Base-by-base conservation (phyloP, 2,329 filamentous ascomycete genomes). In the Chaetoscypha palmicola region DNA sequence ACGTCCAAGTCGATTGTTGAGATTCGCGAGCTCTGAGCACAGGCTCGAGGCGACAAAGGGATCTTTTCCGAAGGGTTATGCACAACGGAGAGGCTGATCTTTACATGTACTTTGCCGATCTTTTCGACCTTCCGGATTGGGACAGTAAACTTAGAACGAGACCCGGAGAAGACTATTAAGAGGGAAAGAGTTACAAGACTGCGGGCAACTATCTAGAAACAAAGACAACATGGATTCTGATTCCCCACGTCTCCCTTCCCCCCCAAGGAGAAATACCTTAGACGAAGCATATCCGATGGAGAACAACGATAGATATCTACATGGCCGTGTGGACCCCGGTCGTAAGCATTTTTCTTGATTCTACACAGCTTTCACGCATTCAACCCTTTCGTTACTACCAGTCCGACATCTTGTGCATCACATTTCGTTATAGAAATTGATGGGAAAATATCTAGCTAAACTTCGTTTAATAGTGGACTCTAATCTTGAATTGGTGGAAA, bases 271-370 rank as follows among this genome's bases (percentile, higher is more conserved):
- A 39, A 17, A 39, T 10, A 11, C 19, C 17, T 14, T 20, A 20
- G 36, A 45, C 7, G 35, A 23, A 28, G 38, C 26, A 30, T 33
- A 40, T 23, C 35, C 38, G 19, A 53, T 56, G 52, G 52, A 56
- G 12, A 53, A 58, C 36, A 34, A 40, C 16, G 38, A 49, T 38
- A 45, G 41, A 19, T 57, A 52, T 41, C 32, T 49, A 12, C 51
- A 56, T 52, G 55, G 52, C n/a, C 45, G 42, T 30, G 22, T 45
- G 17, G 42, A 40, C 21, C 42, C 42, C 23, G 37, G 42, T 31
- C 11, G 23, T 39, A 37, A 35, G 32, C 19, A 28, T n/a, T 14
- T 21, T 22, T 37, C 11, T 9, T 21, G 34, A n/a, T n/a, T n/a
- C n/a, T n/a, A n/a, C n/a, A n/a, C n/a, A n/a, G n/a, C n/a, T n/a